Evolutionary conservation across 1,284 basidiomycete genomes (phyloP).

Genomic region (Naganishia albida): DNA sequence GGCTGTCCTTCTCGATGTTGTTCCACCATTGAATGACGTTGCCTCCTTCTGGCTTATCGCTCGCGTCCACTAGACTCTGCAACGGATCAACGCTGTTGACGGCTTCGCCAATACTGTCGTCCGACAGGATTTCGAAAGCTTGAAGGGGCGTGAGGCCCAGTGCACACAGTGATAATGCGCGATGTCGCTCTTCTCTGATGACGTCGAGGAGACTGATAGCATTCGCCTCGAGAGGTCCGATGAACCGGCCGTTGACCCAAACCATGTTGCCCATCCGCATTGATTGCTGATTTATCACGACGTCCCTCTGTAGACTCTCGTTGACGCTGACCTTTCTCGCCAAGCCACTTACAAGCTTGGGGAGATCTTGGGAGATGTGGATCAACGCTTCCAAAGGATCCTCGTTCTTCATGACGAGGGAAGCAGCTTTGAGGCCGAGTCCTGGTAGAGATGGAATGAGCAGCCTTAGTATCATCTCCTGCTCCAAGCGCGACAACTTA

Average conservation of each 20-base stretch:
- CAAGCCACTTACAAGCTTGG: conserved; percentile 73
- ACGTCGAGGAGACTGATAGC: conserved; percentile 62
- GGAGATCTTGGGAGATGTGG: conserved; percentile 81
- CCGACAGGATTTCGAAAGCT: conserved; percentile 70
- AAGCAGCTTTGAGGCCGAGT: conserved; percentile 71
- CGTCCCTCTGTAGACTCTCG: conserved; percentile 60
- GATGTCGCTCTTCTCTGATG: conserved; percentile 70
- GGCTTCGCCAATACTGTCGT: conserved; percentile 60
- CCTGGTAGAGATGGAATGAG: conserved; percentile 51
- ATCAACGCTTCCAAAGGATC: conserved; percentile 66
- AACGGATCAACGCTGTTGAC: conserved; percentile 61
- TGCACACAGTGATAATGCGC: conserved; percentile 64
- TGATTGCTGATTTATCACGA: conserved; percentile 57
- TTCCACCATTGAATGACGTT: conserved; percentile 82
- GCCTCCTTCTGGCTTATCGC: conserved; percentile 78
- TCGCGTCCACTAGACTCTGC: conserved; percentile 81
- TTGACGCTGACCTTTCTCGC: conserved; percentile 63
- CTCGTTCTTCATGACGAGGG: conserved; percentile 66
- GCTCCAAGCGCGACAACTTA: conserved; percentile 43
- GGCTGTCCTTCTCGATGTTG: conserved; percentile 79
- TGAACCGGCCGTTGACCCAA: conserved; percentile 75
- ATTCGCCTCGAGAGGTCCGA: conserved; percentile 62
- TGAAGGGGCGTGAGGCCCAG: conserved; percentile 66
- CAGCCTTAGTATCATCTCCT: not conserved
- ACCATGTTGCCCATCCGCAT: conserved; percentile 56